Conservation (phyloP, 805 yeast genomes). For the Saturnispora ahearnii region DNA sequence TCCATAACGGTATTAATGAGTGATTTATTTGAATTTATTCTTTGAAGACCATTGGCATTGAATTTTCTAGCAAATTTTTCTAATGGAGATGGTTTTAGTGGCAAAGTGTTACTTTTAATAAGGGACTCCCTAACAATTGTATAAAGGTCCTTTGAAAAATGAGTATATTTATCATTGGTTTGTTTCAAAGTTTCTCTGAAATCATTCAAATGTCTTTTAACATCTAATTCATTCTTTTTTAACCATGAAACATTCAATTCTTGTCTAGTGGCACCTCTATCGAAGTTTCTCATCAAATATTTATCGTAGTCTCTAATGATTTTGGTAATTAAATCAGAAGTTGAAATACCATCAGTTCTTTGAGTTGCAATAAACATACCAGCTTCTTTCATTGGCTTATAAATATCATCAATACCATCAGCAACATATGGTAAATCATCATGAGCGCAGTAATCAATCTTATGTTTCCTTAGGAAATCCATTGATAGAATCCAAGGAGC, state of each 20-base stretch:
- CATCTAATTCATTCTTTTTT: slow-evolving; percentile 90
- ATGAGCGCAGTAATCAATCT: slow-evolving; percentile 94
- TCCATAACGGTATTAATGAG: slow-evolving; percentile 29
- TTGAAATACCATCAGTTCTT: slow-evolving; percentile 92
- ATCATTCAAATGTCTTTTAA: slow-evolving; percentile 81
- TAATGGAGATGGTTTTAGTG: slow-evolving; percentile 40
- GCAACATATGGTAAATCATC: slow-evolving; percentile 94
- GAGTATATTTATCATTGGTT: slow-evolving; percentile 58
- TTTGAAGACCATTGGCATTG: slow-evolving; percentile 42
- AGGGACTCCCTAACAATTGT: slow-evolving; percentile 75
- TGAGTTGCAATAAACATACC: slow-evolving; percentile 94
- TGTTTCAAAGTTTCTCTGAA: slow-evolving; percentile 80
- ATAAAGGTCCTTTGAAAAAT: slow-evolving; percentile 73
- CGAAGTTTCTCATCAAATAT: slow-evolving; percentile 93
- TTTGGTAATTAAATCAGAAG: slow-evolving; percentile 91
- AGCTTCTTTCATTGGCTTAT: slow-evolving; percentile 79
- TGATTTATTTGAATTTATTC: slow-evolving; percentile 19
- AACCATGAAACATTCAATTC: slow-evolving; percentile 96
- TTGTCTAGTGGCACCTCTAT: slow-evolving; percentile 94
- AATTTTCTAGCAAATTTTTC: slow-evolving; percentile 58
- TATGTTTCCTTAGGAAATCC: slow-evolving; percentile 67
- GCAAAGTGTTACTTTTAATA: slow-evolving; percentile 12
- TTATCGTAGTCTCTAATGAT: slow-evolving; percentile 94
- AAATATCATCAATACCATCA: slow-evolving; percentile 83
- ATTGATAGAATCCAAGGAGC: slow-evolving; percentile 95